Percentiles rank a stretch among this genome's conserved stretches.
Conservation (phyloP, 73 alveolate genomes). For the Paramecium biaurelia region DNA sequence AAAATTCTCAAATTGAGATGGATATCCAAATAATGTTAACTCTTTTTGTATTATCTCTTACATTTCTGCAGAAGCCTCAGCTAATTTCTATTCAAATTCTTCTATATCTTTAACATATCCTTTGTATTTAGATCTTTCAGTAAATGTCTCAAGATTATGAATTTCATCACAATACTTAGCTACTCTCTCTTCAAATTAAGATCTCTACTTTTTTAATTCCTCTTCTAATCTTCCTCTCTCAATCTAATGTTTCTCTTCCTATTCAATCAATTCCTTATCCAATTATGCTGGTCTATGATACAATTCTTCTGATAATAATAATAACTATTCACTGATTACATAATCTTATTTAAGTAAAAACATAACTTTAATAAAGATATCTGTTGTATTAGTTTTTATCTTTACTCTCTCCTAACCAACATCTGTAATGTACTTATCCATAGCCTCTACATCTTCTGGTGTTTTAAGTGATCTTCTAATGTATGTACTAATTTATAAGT, state of each 20-base stretch:
- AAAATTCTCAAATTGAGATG: slow-evolving; percentile 42
- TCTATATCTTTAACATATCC: slow-evolving; percentile 52
- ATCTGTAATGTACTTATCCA: slow-evolving; percentile 53
- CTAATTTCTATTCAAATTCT: slow-evolving; percentile 56
- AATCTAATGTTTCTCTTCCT: slow-evolving; percentile 51
- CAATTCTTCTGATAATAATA: slow-evolving; percentile 48
- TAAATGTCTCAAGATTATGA: slow-evolving; percentile 42
- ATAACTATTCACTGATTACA: neutral
- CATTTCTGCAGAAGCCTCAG: slow-evolving; percentile 28
- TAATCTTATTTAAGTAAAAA: slow-evolving; percentile 36
- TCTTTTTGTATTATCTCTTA: slow-evolving; percentile 58
- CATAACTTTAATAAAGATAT: slow-evolving; percentile 38
- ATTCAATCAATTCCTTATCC: slow-evolving; percentile 51
- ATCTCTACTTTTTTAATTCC: slow-evolving; percentile 51
- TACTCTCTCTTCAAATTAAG: slow-evolving; percentile 39
- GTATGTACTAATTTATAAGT: slow-evolving; percentile 13
- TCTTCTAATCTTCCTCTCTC: slow-evolving; percentile 58
- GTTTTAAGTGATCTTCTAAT: slow-evolving; percentile 50
- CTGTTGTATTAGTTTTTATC: slow-evolving; percentile 19
- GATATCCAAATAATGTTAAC: slow-evolving; percentile 38
- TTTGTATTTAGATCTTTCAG: slow-evolving; percentile 54
- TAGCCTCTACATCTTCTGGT: slow-evolving; percentile 61
- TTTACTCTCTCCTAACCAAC: slow-evolving; percentile 47
- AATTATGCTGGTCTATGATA: slow-evolving; percentile 54
- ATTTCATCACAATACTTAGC: slow-evolving; percentile 36